Evolutionary conservation across 352 stramenopile genomes (phyloP), one percentile per base, ranked within the genome.

Genomic region (Globisporangium spiculum): DNA sequence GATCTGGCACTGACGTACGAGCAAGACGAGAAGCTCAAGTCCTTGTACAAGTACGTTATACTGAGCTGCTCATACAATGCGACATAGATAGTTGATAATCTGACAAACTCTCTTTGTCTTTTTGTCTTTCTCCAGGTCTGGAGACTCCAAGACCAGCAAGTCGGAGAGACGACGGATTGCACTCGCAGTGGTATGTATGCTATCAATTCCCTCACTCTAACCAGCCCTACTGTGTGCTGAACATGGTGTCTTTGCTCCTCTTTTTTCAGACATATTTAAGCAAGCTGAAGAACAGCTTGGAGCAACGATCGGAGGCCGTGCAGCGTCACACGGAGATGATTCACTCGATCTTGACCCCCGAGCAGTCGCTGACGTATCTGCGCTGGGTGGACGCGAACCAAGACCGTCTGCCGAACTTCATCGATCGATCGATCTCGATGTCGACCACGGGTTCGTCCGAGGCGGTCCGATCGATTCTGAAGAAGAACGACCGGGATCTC

Each of bases 1-100:
- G 89, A 95, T 54, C 74, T 96, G 12, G 82, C 84, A 20, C 76
- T 96, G 26, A 96, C 89, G 3, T 96, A 96, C 67, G 89, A 96
- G 44, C 89, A 96, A 70, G 89, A 96, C 62, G 89, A 96, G 69
- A 96, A 96, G 66, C 82, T 96, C 63, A 94, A 93, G 72, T 83
- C 83, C 4, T 65, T 94, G 7, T 96, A 96, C 77, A 96, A 93
- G 88, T 92, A 76, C 58, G 82, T 75, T 10, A 8, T 41, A 0
- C 4, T 52, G 44, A 22, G 18, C 6, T 22, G 44, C 44, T 52
- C 18, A 20, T 52, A n/a, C n/a, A 16, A 50, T 50, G 41, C 44
- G 12, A 52, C 1, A 52, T 1, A 20, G 18, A 52, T 22, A 5
- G 44, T 3, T 22, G 7, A 6, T 36, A 22, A 52, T 9, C 44